Percentiles rank a stretch among this genome's conserved stretches.
Conservation (phyloP, 2,329 filamentous ascomycete species). For the Penicillium sp. region DNA sequence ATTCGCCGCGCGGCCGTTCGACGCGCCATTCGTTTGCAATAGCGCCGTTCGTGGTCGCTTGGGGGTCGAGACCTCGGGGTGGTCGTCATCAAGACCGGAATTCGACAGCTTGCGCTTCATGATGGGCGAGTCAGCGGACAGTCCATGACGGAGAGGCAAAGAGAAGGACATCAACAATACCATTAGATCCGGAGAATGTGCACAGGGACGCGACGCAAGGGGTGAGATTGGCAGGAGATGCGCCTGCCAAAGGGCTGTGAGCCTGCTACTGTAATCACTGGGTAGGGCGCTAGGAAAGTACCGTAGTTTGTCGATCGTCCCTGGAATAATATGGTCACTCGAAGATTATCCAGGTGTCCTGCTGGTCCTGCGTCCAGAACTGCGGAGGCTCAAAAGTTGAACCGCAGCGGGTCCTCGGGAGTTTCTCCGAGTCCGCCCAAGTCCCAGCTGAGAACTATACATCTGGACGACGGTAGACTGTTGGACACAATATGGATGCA, state of each 20-base stretch:
- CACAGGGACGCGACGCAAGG: constrained; percentile 32
- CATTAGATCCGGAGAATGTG: constrained; percentile 35
- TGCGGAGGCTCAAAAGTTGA: constrained; percentile 3
- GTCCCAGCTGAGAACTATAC: background rate
- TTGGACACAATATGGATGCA: background rate
- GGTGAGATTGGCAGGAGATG: constrained; percentile 8
- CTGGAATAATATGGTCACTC: constrained; percentile 8
- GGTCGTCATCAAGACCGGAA: constrained; percentile 35
- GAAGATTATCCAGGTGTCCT: background rate
- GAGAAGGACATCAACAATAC: constrained; percentile 32
- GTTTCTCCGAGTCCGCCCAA: constrained; percentile 34
- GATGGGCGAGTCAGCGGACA: constrained; percentile 18
- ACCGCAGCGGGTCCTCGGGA: constrained; percentile 17
- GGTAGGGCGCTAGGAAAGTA: background rate
- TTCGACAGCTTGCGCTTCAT: constrained; percentile 49
- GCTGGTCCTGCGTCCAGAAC: background rate
- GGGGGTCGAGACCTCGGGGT: constrained; percentile 40
- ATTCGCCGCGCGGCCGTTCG: constrained; percentile 28
- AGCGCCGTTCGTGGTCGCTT: constrained; percentile 38
- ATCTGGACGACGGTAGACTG: background rate
- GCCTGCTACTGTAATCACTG: background rate
- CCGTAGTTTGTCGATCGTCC: constrained; percentile 6
- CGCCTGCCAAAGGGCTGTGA: constrained; percentile 11
- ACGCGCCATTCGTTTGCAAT: constrained; percentile 25
- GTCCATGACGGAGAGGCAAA: constrained; percentile 15